Base-by-base conservation (phyloP, 331 rosid genomes). In the Malus hybrid region DNA sequence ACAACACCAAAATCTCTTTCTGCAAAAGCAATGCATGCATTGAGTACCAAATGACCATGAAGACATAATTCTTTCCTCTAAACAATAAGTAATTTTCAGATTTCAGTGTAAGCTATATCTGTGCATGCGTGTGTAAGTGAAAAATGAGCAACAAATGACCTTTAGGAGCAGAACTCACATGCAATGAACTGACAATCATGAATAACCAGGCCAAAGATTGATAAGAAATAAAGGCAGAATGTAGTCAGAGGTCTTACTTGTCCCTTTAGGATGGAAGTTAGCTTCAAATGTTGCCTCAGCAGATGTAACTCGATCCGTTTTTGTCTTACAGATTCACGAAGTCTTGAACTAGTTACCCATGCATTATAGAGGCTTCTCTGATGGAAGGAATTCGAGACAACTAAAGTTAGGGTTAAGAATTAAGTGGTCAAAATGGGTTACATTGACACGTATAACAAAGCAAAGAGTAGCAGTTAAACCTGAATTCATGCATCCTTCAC, bases 281-380 rank as follows among this genome's bases (percentile, higher is more conserved):
- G 78, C 88, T 87, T 95, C 77, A 88, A 64, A 55, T 81, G 86
- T 70, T 88, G 97, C 83, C 84, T 86, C 85, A 88, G 79, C 73
- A 80, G 63, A 83, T 89, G 92, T 69, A 92, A 81, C 84, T 89
- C 93, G n/a, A 77, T 78, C 81, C 91, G 89, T 86, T 88, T 95
- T 78, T 92, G 90, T 89, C 84, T 70, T 73, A 92, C 96, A 70
- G 98, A 95, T 82, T 95, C 99, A 15, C 96, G 88, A 31, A 95
- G 87, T 76, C 82, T 57, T 7, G 87, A 87, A 55, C 88, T 92
- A 31, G 91, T 80, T 80, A 82, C 15, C 97, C 96, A 89, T 31
- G 98, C 93, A 83, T 80, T 82, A 67, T 80, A 85, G 66, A 95
- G 90, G 81, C 92, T 87, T 86, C 80, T 83, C 99, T 95, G 96